Percentiles rank a stretch among this genome's conserved stretches.
Conservation (phyloP, 805 yeast species). For the Metschnikowia vanudenii region DNA sequence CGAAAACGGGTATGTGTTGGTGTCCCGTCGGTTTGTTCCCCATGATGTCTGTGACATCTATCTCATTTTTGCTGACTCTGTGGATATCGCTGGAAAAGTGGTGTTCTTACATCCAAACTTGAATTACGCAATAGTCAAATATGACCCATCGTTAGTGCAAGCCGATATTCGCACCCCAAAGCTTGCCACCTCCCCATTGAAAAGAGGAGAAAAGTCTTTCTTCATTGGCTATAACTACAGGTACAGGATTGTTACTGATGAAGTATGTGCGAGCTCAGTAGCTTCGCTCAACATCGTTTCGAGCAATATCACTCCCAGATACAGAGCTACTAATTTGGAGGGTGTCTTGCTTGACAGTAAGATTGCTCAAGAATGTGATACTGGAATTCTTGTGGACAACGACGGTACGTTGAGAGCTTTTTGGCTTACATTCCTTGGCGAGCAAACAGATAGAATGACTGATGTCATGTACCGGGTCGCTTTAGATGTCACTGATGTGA, state of each 20-base stretch:
- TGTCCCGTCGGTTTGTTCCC: conserved; percentile 75
- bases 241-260: conserved; percentile 67
- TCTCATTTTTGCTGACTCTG: conserved; percentile 81
- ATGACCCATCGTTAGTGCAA: conserved; percentile 70
- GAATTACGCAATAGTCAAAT: conserved; percentile 79
- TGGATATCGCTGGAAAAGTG: conserved; percentile 75
- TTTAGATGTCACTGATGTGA: conserved; percentile 67
- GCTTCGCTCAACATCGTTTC: conserved; percentile 72
- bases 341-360: conserved; percentile 73
- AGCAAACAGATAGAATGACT: conserved; percentile 49
- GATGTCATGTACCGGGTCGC: conserved; percentile 74
- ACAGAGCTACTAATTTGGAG: conserved; percentile 81
- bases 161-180: conserved; percentile 73
- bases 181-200: conserved; percentile 53
- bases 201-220: conserved; percentile 72
- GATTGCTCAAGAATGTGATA: conserved; percentile 66
- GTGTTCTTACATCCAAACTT: conserved; percentile 84
- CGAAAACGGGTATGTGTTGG: conserved; percentile 71
- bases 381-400: conserved; percentile 74
- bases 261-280: conserved; percentile 74
- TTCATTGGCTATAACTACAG: conserved; percentile 80
- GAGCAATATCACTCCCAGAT: conserved; percentile 68
- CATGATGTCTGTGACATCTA: conserved; percentile 77
- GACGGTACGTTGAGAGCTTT: conserved; percentile 81
- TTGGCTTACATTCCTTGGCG: conserved; percentile 85